Base-by-base conservation (phyloP, 2,329 filamentous ascomycete genomes). In the Ceratocystis albifundus region DNA sequence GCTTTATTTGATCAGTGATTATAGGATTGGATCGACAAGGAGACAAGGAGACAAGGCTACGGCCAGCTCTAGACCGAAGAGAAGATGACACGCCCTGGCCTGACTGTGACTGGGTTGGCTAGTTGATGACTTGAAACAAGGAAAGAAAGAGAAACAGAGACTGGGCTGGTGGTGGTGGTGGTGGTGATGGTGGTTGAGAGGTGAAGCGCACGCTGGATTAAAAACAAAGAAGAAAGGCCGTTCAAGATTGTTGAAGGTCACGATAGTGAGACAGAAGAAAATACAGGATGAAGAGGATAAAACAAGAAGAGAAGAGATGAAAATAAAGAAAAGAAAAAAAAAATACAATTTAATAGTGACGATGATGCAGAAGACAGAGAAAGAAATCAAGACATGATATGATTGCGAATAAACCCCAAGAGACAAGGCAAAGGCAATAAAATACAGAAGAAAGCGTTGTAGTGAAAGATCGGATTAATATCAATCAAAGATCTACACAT, bases 221-320 rank as follows among this genome's bases (percentile, higher is more conserved):
- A 28, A 41, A 15, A 28, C 41, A 28, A 63, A 30, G 41, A 30
- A 22, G 7, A 63, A 28, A 63, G 6, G 22, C 17, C 8, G 41
- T 48, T 63, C 61, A 32, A 22, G 41, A 17, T 28, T n/a, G 20
- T 17, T 41, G 44, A 28, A 6, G 61, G 22, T n/a, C 5, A 44
- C 36, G 44, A 46, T 8, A 59, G 55, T 62, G 28, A 65, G n/a
- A 65, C 8, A 46, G 44, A 46, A 45, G 36, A 59, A 61, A 65
- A 50, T 50, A 50, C 48, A 50, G 48, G 22, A 50, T 50, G 48
- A 61, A 61, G 36, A 25, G 22, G 20, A 25, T 8, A 62, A 44
- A 22, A 57, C 22, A 15, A 41, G 41, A 30, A n/a, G n/a, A n/a
- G n/a, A n/a, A n/a, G n/a, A n/a, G n/a, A n/a, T n/a, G n/a, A n/a